Evolutionary conservation across 371 early-diverging fungal species (phyloP).

Genomic region (Vairimorpha ceranae): DNA sequence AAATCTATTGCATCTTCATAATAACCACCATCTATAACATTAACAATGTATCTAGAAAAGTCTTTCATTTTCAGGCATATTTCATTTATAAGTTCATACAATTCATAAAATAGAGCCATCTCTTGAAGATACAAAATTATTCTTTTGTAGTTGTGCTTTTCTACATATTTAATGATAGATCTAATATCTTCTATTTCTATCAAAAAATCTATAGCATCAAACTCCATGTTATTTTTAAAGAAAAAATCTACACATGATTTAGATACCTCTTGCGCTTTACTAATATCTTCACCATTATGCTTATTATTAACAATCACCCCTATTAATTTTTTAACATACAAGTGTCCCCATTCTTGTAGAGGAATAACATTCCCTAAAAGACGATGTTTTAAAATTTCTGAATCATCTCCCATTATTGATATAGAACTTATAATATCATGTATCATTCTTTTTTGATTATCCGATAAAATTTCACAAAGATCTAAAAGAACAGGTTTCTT

Average conservation of each 20-base stretch:
- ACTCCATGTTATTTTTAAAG: constrained; percentile 59
- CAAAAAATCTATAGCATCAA: constrained; percentile 62
- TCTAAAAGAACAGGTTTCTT: constrained; percentile 10
- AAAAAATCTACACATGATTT: constrained; percentile 51
- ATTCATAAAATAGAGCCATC: constrained; percentile 28
- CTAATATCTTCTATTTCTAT: constrained; percentile 54
- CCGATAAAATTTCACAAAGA: constrained; percentile 4
- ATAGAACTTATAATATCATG: constrained; percentile 60
- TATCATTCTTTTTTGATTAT: constrained; percentile 41
- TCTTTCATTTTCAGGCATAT: constrained; percentile 46
- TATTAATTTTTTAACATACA: constrained; percentile 59
- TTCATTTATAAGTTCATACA: constrained; percentile 33
- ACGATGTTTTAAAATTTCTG: constrained; percentile 50
- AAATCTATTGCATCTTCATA: constrained; percentile 37
- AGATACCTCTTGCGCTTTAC: constrained; percentile 12
- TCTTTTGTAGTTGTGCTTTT: constrained; percentile 59
- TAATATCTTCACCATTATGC: constrained; percentile 1
- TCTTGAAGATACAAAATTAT: constrained; percentile 55
- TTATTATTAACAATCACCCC: constrained; percentile 34
- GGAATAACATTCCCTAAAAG: constrained; percentile 53
- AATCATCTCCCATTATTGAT: constrained; percentile 37
- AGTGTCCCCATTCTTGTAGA: constrained; percentile 60
- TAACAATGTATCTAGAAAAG: constrained; percentile 24
- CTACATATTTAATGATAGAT: constrained; percentile 47
- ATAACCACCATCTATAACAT: constrained; percentile 20